A percentile compares a stretch with the other conserved stretches of the same genome.
These are phyloP conservation scores for Colletotrichum sp. DNA, from an alignment of 2,329 filamentous ascomycete species.

Conservation along the genomic window DNA sequence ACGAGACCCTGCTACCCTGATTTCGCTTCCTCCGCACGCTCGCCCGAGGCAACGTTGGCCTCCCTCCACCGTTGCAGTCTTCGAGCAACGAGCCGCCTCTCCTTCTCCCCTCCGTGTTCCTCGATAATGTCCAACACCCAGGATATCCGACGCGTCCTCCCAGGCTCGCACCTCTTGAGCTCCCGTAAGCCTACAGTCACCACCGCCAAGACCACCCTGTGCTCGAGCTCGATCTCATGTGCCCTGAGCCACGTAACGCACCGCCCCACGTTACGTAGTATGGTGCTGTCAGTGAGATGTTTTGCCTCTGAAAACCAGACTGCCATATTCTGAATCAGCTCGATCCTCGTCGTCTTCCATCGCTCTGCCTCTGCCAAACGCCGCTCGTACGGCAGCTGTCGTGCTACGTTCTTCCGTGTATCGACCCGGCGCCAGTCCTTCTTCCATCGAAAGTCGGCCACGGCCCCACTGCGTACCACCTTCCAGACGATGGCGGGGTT, in stretches of 20 bases:
- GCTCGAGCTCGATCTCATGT: slow-evolving; percentile 25
- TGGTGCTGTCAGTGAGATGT: slow-evolving; percentile 22
- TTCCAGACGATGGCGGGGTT: slow-evolving; percentile 29
- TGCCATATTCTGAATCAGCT: slow-evolving; percentile 34
- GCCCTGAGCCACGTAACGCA: slow-evolving; percentile 13
- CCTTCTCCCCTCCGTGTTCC: slow-evolving; percentile 21
- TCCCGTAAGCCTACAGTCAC: slow-evolving; percentile 34
- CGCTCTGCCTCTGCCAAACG: neutral
- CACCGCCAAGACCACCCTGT: slow-evolving; percentile 29
- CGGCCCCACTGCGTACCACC: slow-evolving; percentile 25
- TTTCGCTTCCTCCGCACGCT: neutral
- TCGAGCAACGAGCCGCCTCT: slow-evolving; percentile 8
- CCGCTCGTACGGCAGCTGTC: too few species aligned
- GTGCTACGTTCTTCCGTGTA: neutral
- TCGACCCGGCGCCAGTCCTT: neutral
- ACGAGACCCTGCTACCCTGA: neutral
- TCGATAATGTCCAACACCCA: slow-evolving; percentile 34
- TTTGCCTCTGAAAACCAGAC: slow-evolving; percentile 31
- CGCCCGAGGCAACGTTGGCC: neutral
- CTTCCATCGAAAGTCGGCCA: neutral
- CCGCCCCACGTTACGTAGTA: neutral
- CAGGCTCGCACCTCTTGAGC: slow-evolving; percentile 35
- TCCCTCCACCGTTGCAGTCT: slow-evolving; percentile 27
- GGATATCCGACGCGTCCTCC: slow-evolving; percentile 32
- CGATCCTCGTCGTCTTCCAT: slow-evolving; percentile 23